Percentiles rank a stretch among this genome's conserved stretches.
Conservation (phyloP, 2,329 filamentous ascomycete genomes). For the Fusarium verticillioides region DNA sequence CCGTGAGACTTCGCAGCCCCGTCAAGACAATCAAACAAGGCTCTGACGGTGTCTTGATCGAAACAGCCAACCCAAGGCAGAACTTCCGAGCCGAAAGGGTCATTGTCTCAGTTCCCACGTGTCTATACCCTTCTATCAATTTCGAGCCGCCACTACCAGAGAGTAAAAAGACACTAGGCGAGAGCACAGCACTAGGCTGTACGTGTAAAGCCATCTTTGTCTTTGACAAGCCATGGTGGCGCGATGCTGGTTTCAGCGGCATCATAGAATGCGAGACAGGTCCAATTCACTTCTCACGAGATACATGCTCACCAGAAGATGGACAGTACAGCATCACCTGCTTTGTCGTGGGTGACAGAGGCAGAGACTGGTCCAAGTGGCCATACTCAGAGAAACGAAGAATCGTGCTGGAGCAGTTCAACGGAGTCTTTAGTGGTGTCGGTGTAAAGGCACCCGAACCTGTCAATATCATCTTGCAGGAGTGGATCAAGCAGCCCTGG, state of each 20-base stretch:
- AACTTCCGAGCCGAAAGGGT: slow-evolving; percentile 37
- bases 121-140: slow-evolving; percentile 35
- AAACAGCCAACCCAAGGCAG: slow-evolving; percentile 16
- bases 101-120: slow-evolving; percentile 43
- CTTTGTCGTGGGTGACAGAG: slow-evolving; percentile 50
- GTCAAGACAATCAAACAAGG: slow-evolving; percentile 32
- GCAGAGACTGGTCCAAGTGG: slow-evolving; percentile 28
- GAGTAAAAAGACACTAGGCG: slow-evolving; percentile 42
- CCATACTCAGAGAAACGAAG: slow-evolving; percentile 3
- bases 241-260: slow-evolving; percentile 53
- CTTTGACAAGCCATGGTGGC: slow-evolving; percentile 60
- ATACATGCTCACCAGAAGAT: slow-evolving; percentile 40
- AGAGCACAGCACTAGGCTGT: slow-evolving; percentile 48
- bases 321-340: slow-evolving; percentile 43
- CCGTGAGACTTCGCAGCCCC: slow-evolving; percentile 28
- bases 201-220: slow-evolving; percentile 54
- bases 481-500: slow-evolving; percentile 35
- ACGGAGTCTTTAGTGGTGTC: slow-evolving; percentile 13
- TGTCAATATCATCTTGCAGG: slow-evolving; percentile 30
- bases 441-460: slow-evolving; percentile 22
- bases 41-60: slow-evolving; percentile 18
- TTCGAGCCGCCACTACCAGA: slow-evolving; percentile 46
- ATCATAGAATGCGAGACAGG: slow-evolving; percentile 51
- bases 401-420: slow-evolving; percentile 10
- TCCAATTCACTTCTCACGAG: slow-evolving; percentile 45